A percentile compares a stretch with the other conserved stretches of the same genome.
phyloP scores from a whole-genome alignment of 2,329 filamentous ascomycete species.

The Fusarium sp. region DNA sequence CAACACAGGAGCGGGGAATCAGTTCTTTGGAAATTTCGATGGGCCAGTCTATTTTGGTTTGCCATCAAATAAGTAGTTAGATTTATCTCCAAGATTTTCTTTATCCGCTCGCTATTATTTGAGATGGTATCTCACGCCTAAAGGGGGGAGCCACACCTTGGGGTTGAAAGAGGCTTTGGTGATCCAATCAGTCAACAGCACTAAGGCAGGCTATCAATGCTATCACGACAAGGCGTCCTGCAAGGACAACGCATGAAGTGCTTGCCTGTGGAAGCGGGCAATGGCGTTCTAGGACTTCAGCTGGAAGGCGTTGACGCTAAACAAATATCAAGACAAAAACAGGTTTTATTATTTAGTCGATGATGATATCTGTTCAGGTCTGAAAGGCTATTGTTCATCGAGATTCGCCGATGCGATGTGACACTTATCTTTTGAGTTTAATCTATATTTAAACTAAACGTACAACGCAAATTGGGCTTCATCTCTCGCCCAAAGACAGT shows the following conservation, averaged over 20 bases:
- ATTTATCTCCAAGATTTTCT: not conserved
- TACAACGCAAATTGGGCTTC: not conserved
- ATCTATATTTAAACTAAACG: no score
- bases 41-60: not conserved
- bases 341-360: not conserved
- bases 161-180: not conserved
- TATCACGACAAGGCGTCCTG: not conserved
- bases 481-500: no score
- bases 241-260: not conserved
- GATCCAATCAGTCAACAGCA: not conserved
- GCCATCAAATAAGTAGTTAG: not conserved
- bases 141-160: not conserved
- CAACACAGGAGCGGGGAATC: not conserved
- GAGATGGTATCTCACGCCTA: fast-evolving
- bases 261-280: not conserved
- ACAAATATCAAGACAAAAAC: not conserved
- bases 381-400: fast-evolving
- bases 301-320: not conserved
- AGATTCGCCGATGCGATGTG: not conserved
- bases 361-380: not conserved
- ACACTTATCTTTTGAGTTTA: no score
- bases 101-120: not conserved
- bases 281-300: not conserved
- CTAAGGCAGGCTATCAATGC: not conserved
- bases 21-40: not conserved